These are phyloP conservation scores for Didymella exigua DNA, from an alignment of 2,329 filamentous ascomycete species.

Conservation along the genomic window DNA sequence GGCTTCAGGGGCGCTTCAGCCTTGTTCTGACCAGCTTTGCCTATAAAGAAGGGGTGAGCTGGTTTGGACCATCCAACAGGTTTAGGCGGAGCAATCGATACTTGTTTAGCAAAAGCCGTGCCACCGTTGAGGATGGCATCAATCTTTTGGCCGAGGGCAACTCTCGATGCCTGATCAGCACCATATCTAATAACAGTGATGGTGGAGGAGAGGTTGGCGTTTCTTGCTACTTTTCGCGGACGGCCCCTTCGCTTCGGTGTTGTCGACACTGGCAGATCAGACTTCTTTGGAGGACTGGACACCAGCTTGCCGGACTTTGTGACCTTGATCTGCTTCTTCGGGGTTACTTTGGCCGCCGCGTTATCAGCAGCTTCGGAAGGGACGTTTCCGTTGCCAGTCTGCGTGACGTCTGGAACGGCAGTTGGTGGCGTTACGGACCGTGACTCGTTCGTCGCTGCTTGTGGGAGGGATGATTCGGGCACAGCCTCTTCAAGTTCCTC, in stretches of 20 bases:
- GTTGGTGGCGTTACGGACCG: slow-evolving; percentile 1
- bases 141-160: slow-evolving; percentile 64
- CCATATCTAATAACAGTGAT: slow-evolving; percentile 68
- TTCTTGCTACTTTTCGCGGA: slow-evolving; percentile 19
- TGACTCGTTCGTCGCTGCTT: background rate
- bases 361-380: background rate
- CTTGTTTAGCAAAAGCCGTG: slow-evolving; percentile 25
- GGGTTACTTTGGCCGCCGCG: slow-evolving; percentile 20
- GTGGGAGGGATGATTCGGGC: slow-evolving; percentile 5
- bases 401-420: background rate
- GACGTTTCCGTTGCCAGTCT: background rate
- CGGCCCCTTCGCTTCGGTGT: slow-evolving; percentile 47
- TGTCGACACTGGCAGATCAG: slow-evolving; percentile 46
- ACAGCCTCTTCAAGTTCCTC: background rate
- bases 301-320: slow-evolving; percentile 55
- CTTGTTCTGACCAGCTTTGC: slow-evolving; percentile 52
- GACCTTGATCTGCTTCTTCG: slow-evolving; percentile 48
- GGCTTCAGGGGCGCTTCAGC: slow-evolving; percentile 25
- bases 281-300: slow-evolving; percentile 46
- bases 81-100: slow-evolving; percentile 32
- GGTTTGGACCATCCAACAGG: slow-evolving; percentile 50
- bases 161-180: slow-evolving; percentile 52
- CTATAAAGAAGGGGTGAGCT: slow-evolving; percentile 73
- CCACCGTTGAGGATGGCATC: slow-evolving; percentile 62
- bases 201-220: slow-evolving; percentile 37